phyloP scores from a whole-genome alignment of 306 rosid genomes.

The Cicer arietinum region DNA sequence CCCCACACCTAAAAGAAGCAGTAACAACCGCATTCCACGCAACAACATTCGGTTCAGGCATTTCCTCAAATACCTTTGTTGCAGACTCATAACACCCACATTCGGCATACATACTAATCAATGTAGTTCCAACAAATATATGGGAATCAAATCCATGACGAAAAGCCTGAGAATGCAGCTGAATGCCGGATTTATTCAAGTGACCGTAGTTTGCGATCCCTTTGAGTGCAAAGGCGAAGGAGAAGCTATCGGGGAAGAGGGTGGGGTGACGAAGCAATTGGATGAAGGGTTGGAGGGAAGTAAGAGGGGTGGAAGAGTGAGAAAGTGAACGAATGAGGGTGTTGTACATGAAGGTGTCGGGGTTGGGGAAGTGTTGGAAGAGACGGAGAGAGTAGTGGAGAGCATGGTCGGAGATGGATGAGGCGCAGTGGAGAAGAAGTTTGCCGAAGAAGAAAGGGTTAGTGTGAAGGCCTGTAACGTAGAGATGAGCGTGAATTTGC shows the following conservation, averaged over 20 bases:
- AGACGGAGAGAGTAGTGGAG: slow-evolving; percentile 66
- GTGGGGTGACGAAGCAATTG: slow-evolving; percentile 59
- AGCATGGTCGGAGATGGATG: slow-evolving; percentile 58
- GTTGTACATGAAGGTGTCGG: slow-evolving; percentile 91
- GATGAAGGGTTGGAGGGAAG: slow-evolving; percentile 56
- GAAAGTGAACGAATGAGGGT: slow-evolving; percentile 76
- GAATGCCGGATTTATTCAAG: slow-evolving; percentile 56
- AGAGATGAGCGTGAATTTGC: slow-evolving; percentile 62
- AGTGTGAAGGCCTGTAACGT: slow-evolving; percentile 56
- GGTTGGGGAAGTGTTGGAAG: slow-evolving; percentile 60
- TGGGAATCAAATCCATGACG: slow-evolving; percentile 61
- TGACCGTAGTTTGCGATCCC: slow-evolving; percentile 61
- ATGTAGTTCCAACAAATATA: slow-evolving; percentile 71
- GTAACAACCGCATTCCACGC: slow-evolving; percentile 79
- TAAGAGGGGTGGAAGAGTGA: slow-evolving; percentile 55
- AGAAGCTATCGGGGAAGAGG: slow-evolving; percentile 66
- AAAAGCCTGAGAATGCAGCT: slow-evolving; percentile 64
- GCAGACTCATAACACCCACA: slow-evolving; percentile 59
- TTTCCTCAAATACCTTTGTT: slow-evolving; percentile 70
- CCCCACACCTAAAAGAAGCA: slow-evolving; percentile 73
- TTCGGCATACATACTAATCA: slow-evolving; percentile 73
- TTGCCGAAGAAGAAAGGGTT: slow-evolving; percentile 65
- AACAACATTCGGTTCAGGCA: slow-evolving; percentile 72
- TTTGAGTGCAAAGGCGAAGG: slow-evolving; percentile 77
- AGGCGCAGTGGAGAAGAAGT: slow-evolving; percentile 77